phyloP scores from a whole-genome alignment of 257 asterid genomes.

The Cinchona pubescens region DNA sequence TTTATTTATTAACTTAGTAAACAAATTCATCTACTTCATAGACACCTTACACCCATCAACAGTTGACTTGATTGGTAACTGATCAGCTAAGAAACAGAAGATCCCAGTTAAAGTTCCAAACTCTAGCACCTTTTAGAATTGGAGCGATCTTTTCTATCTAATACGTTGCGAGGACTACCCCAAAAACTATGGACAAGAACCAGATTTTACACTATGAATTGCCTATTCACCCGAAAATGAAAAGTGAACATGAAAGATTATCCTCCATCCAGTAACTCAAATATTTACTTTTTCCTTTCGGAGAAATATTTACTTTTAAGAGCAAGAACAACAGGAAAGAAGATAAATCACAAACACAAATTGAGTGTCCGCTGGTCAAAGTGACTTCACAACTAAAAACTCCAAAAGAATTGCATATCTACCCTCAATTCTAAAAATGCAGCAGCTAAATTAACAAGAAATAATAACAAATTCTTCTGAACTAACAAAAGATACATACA shows the following conservation, averaged over 20 bases:
- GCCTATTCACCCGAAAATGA: neutral
- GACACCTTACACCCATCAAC: neutral
- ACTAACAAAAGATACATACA: conserved; percentile 44
- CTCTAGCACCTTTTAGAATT: neutral
- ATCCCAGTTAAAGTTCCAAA: conserved; percentile 7
- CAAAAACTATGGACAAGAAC: neutral
- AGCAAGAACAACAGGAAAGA: neutral
- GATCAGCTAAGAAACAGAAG: neutral
- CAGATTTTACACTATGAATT: neutral
- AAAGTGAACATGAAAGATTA: neutral
- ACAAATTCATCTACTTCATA: neutral
- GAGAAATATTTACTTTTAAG: neutral
- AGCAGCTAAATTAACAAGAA: neutral
- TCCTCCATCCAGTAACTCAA: neutral
- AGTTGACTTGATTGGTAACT: too few species aligned
- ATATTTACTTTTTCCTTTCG: too few species aligned
- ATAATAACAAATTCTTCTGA: neutral
- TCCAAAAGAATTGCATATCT: neutral
- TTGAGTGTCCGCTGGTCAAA: neutral
- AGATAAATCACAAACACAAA: neutral
- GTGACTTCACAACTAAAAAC: neutral
- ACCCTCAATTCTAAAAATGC: neutral
- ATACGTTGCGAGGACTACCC: neutral
- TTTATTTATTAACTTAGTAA: neutral
- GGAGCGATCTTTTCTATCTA: neutral